A percentile compares a stretch with the other conserved stretches of the same genome.
Conservation (phyloP, 805 yeast genomes). For the Pichia rugopelliculosa region DNA sequence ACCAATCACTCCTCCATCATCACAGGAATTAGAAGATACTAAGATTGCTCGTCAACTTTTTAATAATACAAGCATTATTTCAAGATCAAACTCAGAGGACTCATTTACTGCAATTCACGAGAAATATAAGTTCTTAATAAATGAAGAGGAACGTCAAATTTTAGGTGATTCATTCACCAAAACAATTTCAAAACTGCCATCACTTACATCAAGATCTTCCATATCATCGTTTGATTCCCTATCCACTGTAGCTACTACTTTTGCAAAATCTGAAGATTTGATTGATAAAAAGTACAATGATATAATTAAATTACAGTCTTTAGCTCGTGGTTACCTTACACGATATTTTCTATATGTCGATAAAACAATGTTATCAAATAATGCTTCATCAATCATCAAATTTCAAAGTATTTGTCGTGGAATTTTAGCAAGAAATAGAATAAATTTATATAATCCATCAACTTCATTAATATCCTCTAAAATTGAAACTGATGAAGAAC, state of each 20-base stretch:
- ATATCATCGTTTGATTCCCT: background rate
- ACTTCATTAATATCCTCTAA: background rate
- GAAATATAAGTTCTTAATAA: constrained; percentile 15
- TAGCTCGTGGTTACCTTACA: constrained; percentile 59
- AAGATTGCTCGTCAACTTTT: constrained; percentile 12
- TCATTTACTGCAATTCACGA: constrained; percentile 13
- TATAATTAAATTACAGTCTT: constrained; percentile 50
- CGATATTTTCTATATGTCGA: constrained; percentile 60
- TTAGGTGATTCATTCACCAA: constrained; percentile 1
- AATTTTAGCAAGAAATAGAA: constrained; percentile 8
- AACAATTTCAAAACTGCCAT: background rate
- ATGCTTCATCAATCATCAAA: constrained; percentile 40
- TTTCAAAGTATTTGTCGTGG: constrained; percentile 52
- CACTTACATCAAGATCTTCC: background rate
- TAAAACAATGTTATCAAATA: constrained; percentile 52
- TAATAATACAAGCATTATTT: constrained; percentile 1
- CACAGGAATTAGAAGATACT: constrained; percentile 6
- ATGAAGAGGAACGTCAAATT: constrained; percentile 17
- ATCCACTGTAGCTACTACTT: background rate
- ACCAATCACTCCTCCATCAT: constrained; percentile 8
- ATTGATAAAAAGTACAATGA: constrained; percentile 1
- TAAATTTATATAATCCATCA: background rate
- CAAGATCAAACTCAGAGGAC: constrained; percentile 2
- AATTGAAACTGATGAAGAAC: background rate
- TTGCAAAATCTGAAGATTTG: background rate